Percentiles rank a stretch among this genome's conserved stretches.
Conservation (phyloP, 139 green algal genomes). For the Chlorella ohadii region DNA sequence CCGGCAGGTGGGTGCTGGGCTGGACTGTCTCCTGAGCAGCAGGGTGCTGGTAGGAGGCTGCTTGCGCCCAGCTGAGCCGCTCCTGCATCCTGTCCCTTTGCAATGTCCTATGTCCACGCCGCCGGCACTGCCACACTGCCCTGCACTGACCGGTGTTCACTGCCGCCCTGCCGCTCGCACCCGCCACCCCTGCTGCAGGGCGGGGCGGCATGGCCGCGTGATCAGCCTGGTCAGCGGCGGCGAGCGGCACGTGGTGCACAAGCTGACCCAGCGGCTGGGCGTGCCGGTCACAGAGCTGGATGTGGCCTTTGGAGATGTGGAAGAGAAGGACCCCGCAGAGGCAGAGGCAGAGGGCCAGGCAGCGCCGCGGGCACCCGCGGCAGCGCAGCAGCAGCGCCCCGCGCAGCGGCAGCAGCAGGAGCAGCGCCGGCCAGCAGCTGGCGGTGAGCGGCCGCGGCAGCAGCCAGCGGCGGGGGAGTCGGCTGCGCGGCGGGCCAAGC, state of each 20-base stretch:
- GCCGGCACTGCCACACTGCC: too few relatives aligned
- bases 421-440: too few relatives aligned
- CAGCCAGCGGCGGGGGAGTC: too few relatives aligned
- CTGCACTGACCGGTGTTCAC: too few relatives aligned
- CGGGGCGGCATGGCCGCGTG: constrained; percentile 73
- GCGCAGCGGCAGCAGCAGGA: too few relatives aligned
- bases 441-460: too few relatives aligned
- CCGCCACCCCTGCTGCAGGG: constrained; percentile 16
- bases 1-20: constrained; percentile 60
- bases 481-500: too few relatives aligned
- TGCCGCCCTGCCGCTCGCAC: neutral
- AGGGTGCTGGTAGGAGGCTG: constrained; percentile 48
- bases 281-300: constrained; percentile 61
- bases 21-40: neutral
- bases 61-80: too few relatives aligned
- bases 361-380: too few relatives aligned
- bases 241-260: constrained; percentile 82
- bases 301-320: constrained; percentile 30
- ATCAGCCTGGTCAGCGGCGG: constrained; percentile 69
- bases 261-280: constrained; percentile 66
- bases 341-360: neutral
- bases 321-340: neutral
- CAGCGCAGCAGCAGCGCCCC: too few relatives aligned
- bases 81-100: neutral
- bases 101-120: too few relatives aligned